These are phyloP conservation scores for Lichtheimia ornata DNA, from an alignment of 371 early-diverging fungal genomes.

Conservation along the genomic window DNA sequence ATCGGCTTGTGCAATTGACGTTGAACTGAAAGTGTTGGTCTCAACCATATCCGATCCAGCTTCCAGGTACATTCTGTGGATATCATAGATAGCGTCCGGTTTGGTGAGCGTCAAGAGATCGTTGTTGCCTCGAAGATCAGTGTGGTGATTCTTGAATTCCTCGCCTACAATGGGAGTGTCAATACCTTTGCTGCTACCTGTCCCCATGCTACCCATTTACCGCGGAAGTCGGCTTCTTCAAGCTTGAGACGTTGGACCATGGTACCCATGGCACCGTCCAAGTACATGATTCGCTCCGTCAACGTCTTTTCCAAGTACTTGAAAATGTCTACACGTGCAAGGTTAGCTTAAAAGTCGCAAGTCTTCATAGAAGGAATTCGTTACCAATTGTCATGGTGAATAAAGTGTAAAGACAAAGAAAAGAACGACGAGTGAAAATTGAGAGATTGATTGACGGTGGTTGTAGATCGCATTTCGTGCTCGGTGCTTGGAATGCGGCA, in stretches of 20 bases:
- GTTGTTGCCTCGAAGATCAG: constrained; percentile 93
- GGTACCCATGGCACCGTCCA: constrained; percentile 95
- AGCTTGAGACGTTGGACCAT: constrained; percentile 87
- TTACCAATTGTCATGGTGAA: background rate
- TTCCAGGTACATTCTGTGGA: constrained; percentile 86
- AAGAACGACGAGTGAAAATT: background rate
- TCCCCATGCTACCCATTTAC: constrained; percentile 22
- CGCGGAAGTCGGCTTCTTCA: constrained; percentile 83
- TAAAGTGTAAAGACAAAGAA: background rate
- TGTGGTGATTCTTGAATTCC: constrained; percentile 77
- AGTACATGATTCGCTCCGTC: constrained; percentile 84
- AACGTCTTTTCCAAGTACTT: constrained; percentile 77
- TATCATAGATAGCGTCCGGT: constrained; percentile 83
- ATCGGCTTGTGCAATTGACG: constrained; percentile 90
- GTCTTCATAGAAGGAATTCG: no score
- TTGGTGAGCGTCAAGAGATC: constrained; percentile 89
- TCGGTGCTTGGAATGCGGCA: no score
- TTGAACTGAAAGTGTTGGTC: constrained; percentile 93
- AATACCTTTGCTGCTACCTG: no score
- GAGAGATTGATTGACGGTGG: background rate
- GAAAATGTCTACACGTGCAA: constrained; percentile 37
- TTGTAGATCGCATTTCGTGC: no score
- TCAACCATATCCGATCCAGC: constrained; percentile 94
- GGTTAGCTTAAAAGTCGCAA: no score
- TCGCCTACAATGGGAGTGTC: constrained; percentile 46